Evolutionary conservation across 192 early-diverging fungal genomes (phyloP).

Genomic region (Coemansia javaensis): DNA sequence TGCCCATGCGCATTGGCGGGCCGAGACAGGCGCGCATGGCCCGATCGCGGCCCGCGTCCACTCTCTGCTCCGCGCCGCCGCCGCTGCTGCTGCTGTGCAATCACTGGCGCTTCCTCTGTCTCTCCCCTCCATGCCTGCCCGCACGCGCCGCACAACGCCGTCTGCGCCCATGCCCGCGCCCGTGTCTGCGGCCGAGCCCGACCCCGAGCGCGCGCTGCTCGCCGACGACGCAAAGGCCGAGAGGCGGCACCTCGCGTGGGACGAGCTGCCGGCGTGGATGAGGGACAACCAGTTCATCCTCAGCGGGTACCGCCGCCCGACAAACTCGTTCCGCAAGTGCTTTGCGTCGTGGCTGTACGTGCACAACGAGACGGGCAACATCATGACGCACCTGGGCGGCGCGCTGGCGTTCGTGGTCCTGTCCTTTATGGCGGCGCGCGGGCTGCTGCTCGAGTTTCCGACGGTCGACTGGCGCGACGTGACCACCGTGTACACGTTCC

Average conservation of each 20-base stretch:
- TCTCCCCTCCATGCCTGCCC: too few species aligned
- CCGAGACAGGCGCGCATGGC: too few species aligned
- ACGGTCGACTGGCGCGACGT: constrained; percentile 61
- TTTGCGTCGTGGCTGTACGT: constrained; percentile 69
- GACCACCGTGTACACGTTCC: constrained; percentile 67
- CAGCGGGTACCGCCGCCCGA: constrained; percentile 74
- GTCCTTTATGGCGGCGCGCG: constrained; percentile 48
- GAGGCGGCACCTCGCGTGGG: constrained; percentile 27
- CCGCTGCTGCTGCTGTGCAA: too few species aligned
- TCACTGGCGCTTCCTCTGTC: too few species aligned
- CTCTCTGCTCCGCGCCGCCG: too few species aligned
- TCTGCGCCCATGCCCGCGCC: too few species aligned
- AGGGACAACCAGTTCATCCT: constrained; percentile 78
- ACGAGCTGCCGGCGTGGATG: constrained; percentile 70
- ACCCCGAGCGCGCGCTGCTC: neutral
- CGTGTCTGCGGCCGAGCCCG: too few species aligned
- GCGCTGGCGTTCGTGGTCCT: constrained; percentile 55
- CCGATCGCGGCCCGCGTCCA: too few species aligned
- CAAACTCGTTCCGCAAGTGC: constrained; percentile 71
- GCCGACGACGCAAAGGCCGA: neutral
- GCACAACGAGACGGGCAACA: constrained; percentile 94
- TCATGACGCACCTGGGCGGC: constrained; percentile 82
- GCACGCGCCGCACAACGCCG: neutral
- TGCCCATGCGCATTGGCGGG: too few species aligned
- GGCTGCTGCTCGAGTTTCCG: constrained; percentile 39